phyloP scores from a whole-genome alignment of 129 eudicot genomes.

The Scalesia atractyloides region DNA sequence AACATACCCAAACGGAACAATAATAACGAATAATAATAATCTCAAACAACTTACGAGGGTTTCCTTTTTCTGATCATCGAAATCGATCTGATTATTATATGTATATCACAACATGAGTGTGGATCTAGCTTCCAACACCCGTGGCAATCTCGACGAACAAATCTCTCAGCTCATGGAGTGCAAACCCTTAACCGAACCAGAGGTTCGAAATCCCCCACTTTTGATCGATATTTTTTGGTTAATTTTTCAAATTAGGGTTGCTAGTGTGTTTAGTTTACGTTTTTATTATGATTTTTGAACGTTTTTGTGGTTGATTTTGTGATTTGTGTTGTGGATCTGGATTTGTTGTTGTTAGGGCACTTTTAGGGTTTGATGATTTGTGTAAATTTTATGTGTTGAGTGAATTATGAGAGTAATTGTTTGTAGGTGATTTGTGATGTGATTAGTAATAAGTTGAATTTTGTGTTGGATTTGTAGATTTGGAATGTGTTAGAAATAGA shows the following conservation, averaged over 20 bases:
- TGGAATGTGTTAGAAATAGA: no score
- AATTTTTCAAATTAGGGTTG: background rate
- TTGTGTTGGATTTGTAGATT: background rate
- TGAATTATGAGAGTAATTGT: background rate
- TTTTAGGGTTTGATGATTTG: background rate
- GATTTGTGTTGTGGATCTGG: conserved; percentile 26
- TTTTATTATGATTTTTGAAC: conserved; percentile 3
- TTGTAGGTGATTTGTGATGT: background rate
- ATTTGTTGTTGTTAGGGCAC: conserved; percentile 12
- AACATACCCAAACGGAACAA: conserved; percentile 32
- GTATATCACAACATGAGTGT: conserved; percentile 54
- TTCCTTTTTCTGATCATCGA: conserved; percentile 38
- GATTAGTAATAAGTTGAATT: background rate
- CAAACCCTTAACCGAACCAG: conserved; percentile 83
- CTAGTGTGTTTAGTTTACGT: background rate
- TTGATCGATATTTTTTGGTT: background rate
- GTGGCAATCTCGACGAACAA: conserved; percentile 80
- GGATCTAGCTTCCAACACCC: conserved; percentile 69
- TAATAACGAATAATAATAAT: conserved; percentile 32
- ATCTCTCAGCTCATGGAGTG: conserved; percentile 92
- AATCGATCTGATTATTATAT: conserved; percentile 25
- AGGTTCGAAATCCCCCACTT: conserved; percentile 27
- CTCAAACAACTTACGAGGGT: conserved; percentile 33
- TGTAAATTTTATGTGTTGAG: background rate
- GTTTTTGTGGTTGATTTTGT: background rate